A percentile compares a stretch with the other conserved stretches of the same genome.
Conservation (phyloP, 2,329 filamentous ascomycete species). For the Beauveria brongniartii region DNA sequence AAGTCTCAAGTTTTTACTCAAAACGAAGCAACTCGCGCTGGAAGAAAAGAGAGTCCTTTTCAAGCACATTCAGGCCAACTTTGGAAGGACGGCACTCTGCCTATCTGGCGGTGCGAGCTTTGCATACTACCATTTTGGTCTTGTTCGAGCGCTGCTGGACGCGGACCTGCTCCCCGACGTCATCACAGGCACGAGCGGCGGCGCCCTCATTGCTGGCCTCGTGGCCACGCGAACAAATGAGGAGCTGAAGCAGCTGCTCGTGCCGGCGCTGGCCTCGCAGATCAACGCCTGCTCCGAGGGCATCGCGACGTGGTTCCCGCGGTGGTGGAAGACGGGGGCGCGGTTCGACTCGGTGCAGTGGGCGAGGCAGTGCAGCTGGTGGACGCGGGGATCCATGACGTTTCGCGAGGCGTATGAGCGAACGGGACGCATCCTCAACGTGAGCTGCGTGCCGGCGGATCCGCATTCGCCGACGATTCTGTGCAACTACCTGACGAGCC, state of each 20-base stretch:
- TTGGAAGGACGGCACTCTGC: slow-evolving; percentile 84
- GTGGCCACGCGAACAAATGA: slow-evolving; percentile 86
- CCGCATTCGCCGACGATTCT: slow-evolving; percentile 88
- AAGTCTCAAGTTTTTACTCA: slow-evolving; percentile 58
- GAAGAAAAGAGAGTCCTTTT: slow-evolving; percentile 76
- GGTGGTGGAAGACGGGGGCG: slow-evolving; percentile 90
- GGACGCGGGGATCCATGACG: slow-evolving; percentile 81
- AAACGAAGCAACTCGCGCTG: slow-evolving; percentile 56
- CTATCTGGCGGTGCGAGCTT: slow-evolving; percentile 90
- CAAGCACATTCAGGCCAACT: slow-evolving; percentile 84
- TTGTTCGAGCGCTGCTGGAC: slow-evolving; percentile 82
- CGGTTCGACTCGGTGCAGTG: slow-evolving; percentile 91
- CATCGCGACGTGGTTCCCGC: slow-evolving; percentile 64
- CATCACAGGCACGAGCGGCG: slow-evolving; percentile 93
- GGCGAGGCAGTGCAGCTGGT: slow-evolving; percentile 82
- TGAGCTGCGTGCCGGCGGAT: slow-evolving; percentile 91
- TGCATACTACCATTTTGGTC: slow-evolving; percentile 94
- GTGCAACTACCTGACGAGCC: slow-evolving; percentile 89
- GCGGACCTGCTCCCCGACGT: slow-evolving; percentile 81
- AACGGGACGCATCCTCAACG: slow-evolving; percentile 89
- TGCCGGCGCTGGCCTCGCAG: slow-evolving; percentile 75
- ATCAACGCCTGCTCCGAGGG: slow-evolving; percentile 82
- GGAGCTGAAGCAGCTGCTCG: slow-evolving; percentile 74
- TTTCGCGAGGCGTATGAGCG: slow-evolving; percentile 92
- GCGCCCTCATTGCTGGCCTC: slow-evolving; percentile 79